Conservation (phyloP, 140 eudicot species). For the Erigeron philadelphicus region DNA sequence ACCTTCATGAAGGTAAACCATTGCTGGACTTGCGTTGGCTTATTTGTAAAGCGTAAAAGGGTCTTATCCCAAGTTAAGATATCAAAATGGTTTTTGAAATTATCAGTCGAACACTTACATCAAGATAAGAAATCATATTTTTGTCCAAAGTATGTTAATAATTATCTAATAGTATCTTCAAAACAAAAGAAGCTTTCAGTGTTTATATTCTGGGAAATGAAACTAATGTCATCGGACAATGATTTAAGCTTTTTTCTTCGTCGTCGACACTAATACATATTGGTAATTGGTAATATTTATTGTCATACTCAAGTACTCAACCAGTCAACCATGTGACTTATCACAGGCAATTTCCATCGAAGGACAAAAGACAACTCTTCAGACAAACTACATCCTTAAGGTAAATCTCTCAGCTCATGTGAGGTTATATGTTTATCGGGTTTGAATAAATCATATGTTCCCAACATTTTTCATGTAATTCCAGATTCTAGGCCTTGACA, state of each 20-base stretch:
- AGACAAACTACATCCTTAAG: conserved; percentile 40
- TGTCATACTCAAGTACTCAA: too few relatives aligned
- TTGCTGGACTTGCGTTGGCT: not conserved
- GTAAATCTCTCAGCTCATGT: conserved; percentile 24
- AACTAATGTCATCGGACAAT: not conserved
- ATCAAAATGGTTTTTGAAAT: too few relatives aligned
- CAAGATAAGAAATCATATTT: too few relatives aligned
- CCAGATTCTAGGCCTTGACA: conserved; percentile 45
- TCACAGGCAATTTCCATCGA: conserved; percentile 31
- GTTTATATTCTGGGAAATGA: not conserved
- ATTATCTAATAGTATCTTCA: too few relatives aligned
- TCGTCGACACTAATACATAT: too few relatives aligned
- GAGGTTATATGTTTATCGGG: not conserved
- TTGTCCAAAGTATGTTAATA: not conserved
- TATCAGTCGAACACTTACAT: too few relatives aligned
- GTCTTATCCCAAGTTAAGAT: too few relatives aligned
- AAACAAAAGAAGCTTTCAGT: too few relatives aligned
- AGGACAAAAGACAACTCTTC: conserved; percentile 44
- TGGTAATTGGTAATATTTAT: too few relatives aligned
- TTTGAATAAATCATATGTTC: not conserved
- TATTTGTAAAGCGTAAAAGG: not conserved
- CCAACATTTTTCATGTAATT: not conserved
- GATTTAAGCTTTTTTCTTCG: not conserved
- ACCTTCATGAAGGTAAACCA: conserved; percentile 56
- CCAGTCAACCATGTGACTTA: not conserved